Percentiles rank a stretch among this genome's conserved stretches.
Conservation (phyloP, 2,329 filamentous ascomycete genomes). For the Aureobasidium leucospermi region DNA sequence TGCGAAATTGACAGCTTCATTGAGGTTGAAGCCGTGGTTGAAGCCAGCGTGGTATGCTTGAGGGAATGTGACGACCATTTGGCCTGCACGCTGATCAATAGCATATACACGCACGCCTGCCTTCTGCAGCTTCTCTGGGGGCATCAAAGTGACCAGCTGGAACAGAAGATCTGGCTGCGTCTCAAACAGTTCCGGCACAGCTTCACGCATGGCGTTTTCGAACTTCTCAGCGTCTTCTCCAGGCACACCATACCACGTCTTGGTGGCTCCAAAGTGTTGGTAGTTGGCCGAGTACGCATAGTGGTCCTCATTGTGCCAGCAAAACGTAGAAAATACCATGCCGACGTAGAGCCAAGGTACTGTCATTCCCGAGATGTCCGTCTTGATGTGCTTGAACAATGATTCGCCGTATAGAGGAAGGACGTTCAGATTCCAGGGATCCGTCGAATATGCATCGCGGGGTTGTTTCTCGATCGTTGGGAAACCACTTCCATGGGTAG, state of each 20-base stretch:
- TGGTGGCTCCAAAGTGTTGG: conserved; percentile 95
- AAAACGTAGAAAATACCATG: conserved; percentile 99
- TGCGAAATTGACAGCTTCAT: conserved; percentile 97
- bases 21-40: conserved; percentile 97
- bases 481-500: conserved; percentile 94
- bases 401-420: conserved; percentile 86
- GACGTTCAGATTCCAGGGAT: conserved; percentile 94
- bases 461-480: conserved; percentile 90
- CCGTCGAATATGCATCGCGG: conserved; percentile 74
- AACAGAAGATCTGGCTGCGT: conserved; percentile 94
- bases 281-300: conserved; percentile 98
- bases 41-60: conserved; percentile 97
- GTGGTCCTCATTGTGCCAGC: conserved; percentile 98
- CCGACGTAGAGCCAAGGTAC: conserved; percentile 98
- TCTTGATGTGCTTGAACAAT: conserved; percentile 93
- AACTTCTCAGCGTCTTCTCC: conserved; percentile 91
- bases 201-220: conserved; percentile 88
- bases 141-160: conserved; percentile 91
- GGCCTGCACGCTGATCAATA: conserved; percentile 89
- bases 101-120: conserved; percentile 90
- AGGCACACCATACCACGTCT: conserved; percentile 98
- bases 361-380: conserved; percentile 97
- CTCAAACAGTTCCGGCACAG: conserved; percentile 93
- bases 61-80: conserved; percentile 94
- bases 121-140: conserved; percentile 85